phyloP scores from a whole-genome alignment of 257 asterid species.

The Solanum bulbocastanum region DNA sequence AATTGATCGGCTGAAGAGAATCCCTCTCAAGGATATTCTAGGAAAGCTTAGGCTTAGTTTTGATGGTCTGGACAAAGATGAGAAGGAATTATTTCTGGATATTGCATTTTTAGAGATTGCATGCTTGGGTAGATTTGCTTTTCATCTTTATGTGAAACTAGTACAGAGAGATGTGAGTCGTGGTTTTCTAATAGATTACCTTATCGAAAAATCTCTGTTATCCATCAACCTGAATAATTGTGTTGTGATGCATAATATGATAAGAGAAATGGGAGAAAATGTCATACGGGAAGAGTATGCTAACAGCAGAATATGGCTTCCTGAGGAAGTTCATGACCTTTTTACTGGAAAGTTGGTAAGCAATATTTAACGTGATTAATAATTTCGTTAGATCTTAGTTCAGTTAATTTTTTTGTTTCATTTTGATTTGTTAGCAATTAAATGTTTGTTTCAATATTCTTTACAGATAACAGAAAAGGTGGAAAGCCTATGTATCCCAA shows the following conservation, averaged over 20 bases:
- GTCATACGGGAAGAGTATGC: background rate
- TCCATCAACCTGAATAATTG: too few species aligned
- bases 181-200: too few species aligned
- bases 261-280: background rate
- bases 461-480: background rate
- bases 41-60: background rate
- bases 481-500: background rate
- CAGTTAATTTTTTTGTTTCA: too few species aligned
- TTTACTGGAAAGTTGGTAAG: background rate
- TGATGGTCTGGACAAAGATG: background rate
- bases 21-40: background rate
- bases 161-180: too few species aligned
- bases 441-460: too few species aligned
- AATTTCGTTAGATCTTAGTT: too few species aligned
- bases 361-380: too few species aligned
- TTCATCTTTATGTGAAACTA: too few species aligned
- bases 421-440: too few species aligned
- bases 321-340: background rate
- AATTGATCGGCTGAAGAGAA: background rate
- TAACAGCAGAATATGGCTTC: background rate
- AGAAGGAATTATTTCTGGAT: background rate
- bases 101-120: too few species aligned
- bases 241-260: background rate
- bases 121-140: accelerated
- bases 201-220: background rate